Evolutionary conservation across 371 early-diverging fungal genomes (phyloP).

Genomic region (Zychaea mexicana): DNA sequence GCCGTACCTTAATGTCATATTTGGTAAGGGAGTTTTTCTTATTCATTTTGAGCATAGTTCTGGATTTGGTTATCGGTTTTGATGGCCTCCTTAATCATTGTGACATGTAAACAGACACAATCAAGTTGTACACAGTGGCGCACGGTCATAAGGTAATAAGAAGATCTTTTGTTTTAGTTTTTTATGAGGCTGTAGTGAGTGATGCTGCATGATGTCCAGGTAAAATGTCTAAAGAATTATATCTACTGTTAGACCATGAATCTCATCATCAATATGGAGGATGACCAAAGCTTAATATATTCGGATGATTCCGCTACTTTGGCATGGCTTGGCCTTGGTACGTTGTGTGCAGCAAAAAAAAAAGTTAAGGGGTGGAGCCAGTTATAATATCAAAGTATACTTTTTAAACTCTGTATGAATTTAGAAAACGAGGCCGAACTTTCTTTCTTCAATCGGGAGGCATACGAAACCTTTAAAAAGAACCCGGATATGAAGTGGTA

Average conservation of each 20-base stretch:
- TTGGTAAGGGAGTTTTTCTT: slow-evolving; percentile 47
- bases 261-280: slow-evolving; percentile 85
- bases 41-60: background rate
- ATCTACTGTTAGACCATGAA: slow-evolving; percentile 58
- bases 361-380: background rate
- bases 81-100: too few relatives aligned
- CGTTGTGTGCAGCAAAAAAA: slow-evolving; percentile 2
- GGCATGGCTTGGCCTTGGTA: slow-evolving; percentile 67
- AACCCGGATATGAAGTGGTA: slow-evolving; percentile 87
- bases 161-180: background rate
- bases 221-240: background rate
- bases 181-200: background rate
- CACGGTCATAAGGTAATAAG: slow-evolving; percentile 81
- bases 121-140: slow-evolving; percentile 86
- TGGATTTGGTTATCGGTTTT: too few relatives aligned
- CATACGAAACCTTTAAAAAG: slow-evolving; percentile 71
- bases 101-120: too few relatives aligned
- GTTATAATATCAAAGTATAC: background rate
- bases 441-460: slow-evolving; percentile 76
- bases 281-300: slow-evolving; percentile 70
- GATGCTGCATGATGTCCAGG: background rate
- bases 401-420: background rate
- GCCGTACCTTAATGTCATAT: slow-evolving; percentile 68
- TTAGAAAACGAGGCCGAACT: slow-evolving; percentile 86
- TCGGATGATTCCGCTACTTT: slow-evolving; percentile 64